Conservation (phyloP, 2,329 filamentous ascomycete genomes). For the Colletotrichum liriopes region DNA sequence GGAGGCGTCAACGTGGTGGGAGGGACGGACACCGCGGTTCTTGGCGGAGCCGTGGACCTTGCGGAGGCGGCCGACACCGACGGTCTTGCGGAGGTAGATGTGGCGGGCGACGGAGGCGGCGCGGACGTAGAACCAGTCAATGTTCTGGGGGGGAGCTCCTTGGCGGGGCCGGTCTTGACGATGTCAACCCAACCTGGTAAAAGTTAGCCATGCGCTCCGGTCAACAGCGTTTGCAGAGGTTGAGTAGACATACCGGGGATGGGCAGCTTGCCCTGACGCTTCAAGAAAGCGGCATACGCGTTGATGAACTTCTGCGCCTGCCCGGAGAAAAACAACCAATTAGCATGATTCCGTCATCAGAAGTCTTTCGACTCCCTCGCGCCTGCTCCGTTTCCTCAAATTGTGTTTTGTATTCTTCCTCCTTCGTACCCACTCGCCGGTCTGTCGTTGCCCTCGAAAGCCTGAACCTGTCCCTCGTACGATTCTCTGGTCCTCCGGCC, state of each 20-base stretch:
- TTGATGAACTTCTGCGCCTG: constrained; percentile 92
- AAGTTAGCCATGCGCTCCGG: constrained; percentile 41
- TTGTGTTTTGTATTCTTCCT: constrained; percentile 44
- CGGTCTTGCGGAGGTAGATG: constrained; percentile 99
- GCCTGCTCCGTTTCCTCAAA: constrained; percentile 69
- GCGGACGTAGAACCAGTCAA: constrained; percentile 96
- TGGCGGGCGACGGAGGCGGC: constrained; percentile 96
- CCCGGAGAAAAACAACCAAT: constrained; percentile 64
- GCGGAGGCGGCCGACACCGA: constrained; percentile 97
- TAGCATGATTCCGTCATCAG: constrained; percentile 82
- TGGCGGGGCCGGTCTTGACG: constrained; percentile 97
- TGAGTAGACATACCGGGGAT: constrained; percentile 80
- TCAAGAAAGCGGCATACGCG: constrained; percentile 90
- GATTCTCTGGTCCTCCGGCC: not conserved
- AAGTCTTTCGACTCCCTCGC: constrained; percentile 82
- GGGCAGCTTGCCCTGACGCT: constrained; percentile 93
- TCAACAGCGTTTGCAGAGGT: not conserved
- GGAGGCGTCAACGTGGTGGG: constrained; percentile 95
- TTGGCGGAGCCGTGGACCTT: constrained; percentile 97
- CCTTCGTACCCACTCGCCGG: not conserved
- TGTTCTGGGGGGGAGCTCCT: constrained; percentile 99
- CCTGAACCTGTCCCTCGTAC: not conserved
- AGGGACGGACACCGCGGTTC: constrained; percentile 95
- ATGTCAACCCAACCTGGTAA: constrained; percentile 94
- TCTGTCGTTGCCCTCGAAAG: constrained; percentile 10